phyloP scores from a whole-genome alignment of 2,329 filamentous ascomycete species.

The Neonectria hederae region DNA sequence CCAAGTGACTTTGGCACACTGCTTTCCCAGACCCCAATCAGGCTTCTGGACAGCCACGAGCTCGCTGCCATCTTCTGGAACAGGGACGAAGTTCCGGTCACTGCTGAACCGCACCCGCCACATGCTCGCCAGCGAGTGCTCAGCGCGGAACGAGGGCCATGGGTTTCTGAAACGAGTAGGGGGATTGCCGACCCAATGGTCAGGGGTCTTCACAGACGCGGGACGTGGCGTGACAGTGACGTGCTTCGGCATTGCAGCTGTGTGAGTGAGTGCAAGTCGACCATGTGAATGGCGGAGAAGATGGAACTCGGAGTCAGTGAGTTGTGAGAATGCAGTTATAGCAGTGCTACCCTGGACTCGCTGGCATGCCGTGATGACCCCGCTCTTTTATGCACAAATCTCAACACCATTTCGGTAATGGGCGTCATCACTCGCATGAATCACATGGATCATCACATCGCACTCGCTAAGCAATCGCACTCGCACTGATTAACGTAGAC shows the following conservation, averaged over 20 bases:
- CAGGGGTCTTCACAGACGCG: neutral
- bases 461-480: neutral
- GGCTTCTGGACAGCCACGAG: constrained; percentile 6
- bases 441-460: neutral
- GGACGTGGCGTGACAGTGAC: neutral
- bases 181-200: neutral
- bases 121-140: neutral
- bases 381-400: neutral
- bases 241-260: neutral
- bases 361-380: too few relatives aligned
- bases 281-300: neutral
- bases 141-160: neutral
- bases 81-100: constrained; percentile 9
- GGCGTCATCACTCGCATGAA: neutral
- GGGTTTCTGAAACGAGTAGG: neutral
- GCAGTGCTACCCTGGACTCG: neutral
- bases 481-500: neutral
- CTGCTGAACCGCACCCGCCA: constrained; percentile 8
- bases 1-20: constrained; percentile 77
- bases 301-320: neutral
- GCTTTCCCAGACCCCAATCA: constrained; percentile 52
- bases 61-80: constrained; percentile 11
- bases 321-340: neutral
- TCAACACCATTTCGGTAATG: neutral
- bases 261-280: neutral